Evolutionary conservation across 768 basidiomycete genomes (phyloP), one percentile per base, ranked within the genome.

Genomic region (Mycena kentingensis): DNA sequence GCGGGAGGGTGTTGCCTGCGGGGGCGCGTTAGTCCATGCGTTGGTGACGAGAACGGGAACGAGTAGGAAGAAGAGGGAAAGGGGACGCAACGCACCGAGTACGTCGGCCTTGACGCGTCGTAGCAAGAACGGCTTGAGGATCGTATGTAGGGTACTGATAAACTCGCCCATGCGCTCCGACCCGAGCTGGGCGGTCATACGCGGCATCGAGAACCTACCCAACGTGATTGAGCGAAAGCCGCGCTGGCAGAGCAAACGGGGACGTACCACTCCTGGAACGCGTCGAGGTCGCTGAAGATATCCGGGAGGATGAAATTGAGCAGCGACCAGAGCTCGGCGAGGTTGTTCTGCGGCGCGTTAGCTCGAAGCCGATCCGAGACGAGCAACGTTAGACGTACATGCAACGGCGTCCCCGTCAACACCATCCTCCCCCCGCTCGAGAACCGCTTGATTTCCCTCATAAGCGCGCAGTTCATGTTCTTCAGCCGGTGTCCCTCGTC

Each of bases 301-400:
- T 94, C 88, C 0, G 97, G 97, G 4, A 98, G 79, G 53, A 98
- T 90, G 62, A 98, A 99, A 66, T 97, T 97, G 27, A 99, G 83
- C 16, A 98, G 74, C 2, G 92, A 87, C 96, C 94, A 98, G 3
- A 99, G 75, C 66, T 99, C 97, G 4, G 87, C 80, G 3, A 99
- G 78, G 63, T 98, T 98, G 70, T 99, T 98, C 91, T 99, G 65
- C n/a, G n/a, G 37, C 12, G 8, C 50, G 51, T 49, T 39, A 51
- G 42, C 18, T 35, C 21, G 27, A 12, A 38, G 3, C 25, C 18
- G 29, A 52, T 44, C 43, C 34, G 35, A 35, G 21, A 22, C 26
- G 12, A 39, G 51, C 21, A 26, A 13, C n/a, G n/a, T n/a, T n/a
- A n/a, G n/a, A 70, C 85, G 50, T 54, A 94, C 95, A 70, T 98